Evolutionary conservation across 169 alveolate species (phyloP).

Genomic region (Eimeria tenella): DNA sequence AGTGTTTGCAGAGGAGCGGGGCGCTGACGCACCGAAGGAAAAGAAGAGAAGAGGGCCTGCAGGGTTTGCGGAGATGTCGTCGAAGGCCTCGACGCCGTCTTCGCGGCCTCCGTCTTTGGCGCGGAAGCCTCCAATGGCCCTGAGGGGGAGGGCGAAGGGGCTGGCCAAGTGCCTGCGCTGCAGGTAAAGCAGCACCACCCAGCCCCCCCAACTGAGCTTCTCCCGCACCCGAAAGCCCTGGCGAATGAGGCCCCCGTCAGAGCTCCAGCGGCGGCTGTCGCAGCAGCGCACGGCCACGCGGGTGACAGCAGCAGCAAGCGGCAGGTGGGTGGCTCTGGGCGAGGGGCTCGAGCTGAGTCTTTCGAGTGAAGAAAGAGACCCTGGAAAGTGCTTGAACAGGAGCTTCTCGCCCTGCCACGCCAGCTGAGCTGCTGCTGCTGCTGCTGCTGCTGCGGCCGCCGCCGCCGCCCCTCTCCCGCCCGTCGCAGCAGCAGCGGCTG

Average conservation of each 20-base stretch:
- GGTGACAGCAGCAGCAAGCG: constrained; percentile 74
- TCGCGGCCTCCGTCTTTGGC: background rate
- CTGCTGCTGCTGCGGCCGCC: background rate
- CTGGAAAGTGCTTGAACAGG: background rate
- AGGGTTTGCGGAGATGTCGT: background rate
- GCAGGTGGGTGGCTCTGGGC: constrained; percentile 14
- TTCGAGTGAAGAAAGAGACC: background rate
- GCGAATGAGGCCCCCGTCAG: constrained; percentile 33
- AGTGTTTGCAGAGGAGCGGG: background rate
- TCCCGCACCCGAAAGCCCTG: constrained; percentile 58
- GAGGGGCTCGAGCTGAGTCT: background rate
- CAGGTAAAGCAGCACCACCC: constrained; percentile 2
- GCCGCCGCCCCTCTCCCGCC: background rate
- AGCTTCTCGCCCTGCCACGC: background rate
- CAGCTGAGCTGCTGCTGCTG: constrained; percentile 35
- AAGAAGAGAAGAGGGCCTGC: background rate
- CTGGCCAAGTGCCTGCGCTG: constrained; percentile 60
- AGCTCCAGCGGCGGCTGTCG: constrained; percentile 79
- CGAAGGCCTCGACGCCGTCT: background rate
- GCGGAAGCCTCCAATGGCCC: background rate
- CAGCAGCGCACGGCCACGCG: constrained; percentile 55
- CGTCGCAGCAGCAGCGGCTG: constrained; percentile 49
- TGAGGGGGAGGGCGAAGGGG: constrained; percentile 65
- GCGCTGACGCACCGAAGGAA: background rate
- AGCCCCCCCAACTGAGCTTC: constrained; percentile 20